Evolutionary conservation across 768 basidiomycete genomes (phyloP).

Genomic region (Lentinus brumalis): DNA sequence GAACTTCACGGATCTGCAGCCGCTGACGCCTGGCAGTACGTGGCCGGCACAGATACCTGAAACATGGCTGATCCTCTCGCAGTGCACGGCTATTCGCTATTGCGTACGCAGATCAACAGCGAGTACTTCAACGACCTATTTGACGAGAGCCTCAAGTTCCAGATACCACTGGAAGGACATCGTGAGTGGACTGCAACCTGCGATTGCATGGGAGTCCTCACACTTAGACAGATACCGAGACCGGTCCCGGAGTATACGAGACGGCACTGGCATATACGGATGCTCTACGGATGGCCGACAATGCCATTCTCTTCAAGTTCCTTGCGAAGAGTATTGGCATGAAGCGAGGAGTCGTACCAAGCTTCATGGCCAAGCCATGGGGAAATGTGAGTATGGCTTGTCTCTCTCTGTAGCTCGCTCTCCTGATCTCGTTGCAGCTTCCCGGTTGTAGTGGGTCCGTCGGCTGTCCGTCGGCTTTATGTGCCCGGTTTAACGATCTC

Average conservation of each 20-base stretch:
- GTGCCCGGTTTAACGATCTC: neutral
- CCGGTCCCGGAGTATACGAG: slow-evolving; percentile 86
- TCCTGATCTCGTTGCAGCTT: slow-evolving; percentile 51
- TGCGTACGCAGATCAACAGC: slow-evolving; percentile 87
- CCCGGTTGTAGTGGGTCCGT: slow-evolving; percentile 93
- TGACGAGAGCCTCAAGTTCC: slow-evolving; percentile 71
- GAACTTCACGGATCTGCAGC: slow-evolving; percentile 68
- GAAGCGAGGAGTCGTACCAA: slow-evolving; percentile 85
- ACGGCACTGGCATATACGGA: slow-evolving; percentile 86
- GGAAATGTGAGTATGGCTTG: slow-evolving; percentile 62
- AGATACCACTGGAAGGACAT: slow-evolving; percentile 83
- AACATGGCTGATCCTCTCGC: neutral
- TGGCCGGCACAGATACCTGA: slow-evolving; percentile 7
- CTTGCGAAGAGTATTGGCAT: slow-evolving; percentile 91
- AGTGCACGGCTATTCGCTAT: slow-evolving; percentile 98
- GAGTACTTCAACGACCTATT: slow-evolving; percentile 90
- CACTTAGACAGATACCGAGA: slow-evolving; percentile 74
- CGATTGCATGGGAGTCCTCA: neutral
- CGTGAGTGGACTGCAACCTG: slow-evolving; percentile 46
- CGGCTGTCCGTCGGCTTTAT: no score
- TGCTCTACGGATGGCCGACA: slow-evolving; percentile 84
- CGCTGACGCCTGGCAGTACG: slow-evolving; percentile 93
- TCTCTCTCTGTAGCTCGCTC: neutral
- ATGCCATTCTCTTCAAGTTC: slow-evolving; percentile 91
- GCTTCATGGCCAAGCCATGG: slow-evolving; percentile 99